phyloP scores from a whole-genome alignment of 1,284 basidiomycete genomes.

The Taiwanofungus camphoratus region DNA sequence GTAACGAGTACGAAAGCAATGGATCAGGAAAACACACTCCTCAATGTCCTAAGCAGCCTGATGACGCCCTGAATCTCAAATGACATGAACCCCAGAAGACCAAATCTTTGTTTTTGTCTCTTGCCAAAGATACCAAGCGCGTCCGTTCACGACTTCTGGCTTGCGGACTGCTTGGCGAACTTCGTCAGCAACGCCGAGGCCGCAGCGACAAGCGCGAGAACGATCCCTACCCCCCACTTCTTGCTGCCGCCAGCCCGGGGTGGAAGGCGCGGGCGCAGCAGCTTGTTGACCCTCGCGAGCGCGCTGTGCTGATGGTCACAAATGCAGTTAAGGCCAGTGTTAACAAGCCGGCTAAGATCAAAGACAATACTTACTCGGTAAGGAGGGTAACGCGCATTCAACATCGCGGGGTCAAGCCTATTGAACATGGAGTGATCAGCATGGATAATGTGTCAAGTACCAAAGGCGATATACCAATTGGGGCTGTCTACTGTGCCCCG shows the following conservation, averaged over 20 bases:
- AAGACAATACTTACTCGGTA: slow-evolving; percentile 48
- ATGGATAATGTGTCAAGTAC: background rate
- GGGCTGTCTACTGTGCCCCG: slow-evolving; percentile 57
- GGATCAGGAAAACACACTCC: too few relatives aligned
- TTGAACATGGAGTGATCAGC: background rate
- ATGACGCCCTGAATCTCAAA: too few relatives aligned
- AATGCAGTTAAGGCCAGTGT: too few relatives aligned
- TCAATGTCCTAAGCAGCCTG: too few relatives aligned
- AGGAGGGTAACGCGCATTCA: slow-evolving; percentile 59
- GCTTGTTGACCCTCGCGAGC: too few relatives aligned
- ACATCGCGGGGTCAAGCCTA: slow-evolving; percentile 48
- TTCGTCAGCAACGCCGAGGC: slow-evolving; percentile 21
- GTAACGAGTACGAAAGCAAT: too few relatives aligned
- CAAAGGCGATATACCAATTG: slow-evolving; percentile 41
- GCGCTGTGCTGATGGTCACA: background rate
- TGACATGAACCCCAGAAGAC: too few relatives aligned
- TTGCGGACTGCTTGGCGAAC: too few relatives aligned
- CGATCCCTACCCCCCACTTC: slow-evolving; percentile 22
- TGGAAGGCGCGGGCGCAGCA: slow-evolving; percentile 33
- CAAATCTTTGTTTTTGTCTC: too few relatives aligned
- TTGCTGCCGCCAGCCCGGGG: slow-evolving; percentile 23
- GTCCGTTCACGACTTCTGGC: too few relatives aligned
- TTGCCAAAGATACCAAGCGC: too few relatives aligned
- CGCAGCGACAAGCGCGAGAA: slow-evolving; percentile 19
- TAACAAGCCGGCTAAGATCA: too few relatives aligned